Base-by-base conservation (phyloP, 805 yeast species). In the Monosporozyma servazzii region DNA sequence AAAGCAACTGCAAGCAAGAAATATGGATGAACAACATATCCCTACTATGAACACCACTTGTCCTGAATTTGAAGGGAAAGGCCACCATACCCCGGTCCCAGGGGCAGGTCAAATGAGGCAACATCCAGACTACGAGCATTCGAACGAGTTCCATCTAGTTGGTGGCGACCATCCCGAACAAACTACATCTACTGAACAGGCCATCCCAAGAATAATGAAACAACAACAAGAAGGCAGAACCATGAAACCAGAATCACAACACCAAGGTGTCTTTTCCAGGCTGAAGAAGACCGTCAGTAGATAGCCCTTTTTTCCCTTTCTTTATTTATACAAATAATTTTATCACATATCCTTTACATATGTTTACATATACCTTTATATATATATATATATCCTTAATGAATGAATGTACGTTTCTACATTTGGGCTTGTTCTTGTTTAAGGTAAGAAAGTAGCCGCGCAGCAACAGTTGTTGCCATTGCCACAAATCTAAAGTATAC, bases 51-150 rank as follows among this genome's bases (percentile, higher is more conserved):
- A 56, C n/a, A 54, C 58, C 4, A 40, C 56, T 1, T 23, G 47
- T 13, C 53, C 52, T 2, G 48, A 45, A 5, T 56, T 56, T 47
- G 54, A 49, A 6, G 54, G 53, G 2, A 31, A 21, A n/a, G 50
- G 39, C 2, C 54, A 50, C 20, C 54, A 46, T 27, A 52, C 56
- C 1, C 56, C 59, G 3, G 29, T 55, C 9, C 58, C 58, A 20
- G 59, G 59, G 21, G 51, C 58, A 15, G 59, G 59, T 4, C 33
- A n/a, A 9, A 39, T 52, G 13, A 39, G 46, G n/a, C 8, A 25
- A 10, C 23, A 27, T 25, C 45, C 53, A 3, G 10, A 29, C 4
- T 45, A 47, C 9, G 53, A 53, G 25, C 49, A 53, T 23, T n/a
- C 49, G 3, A 37, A 23, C 1, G 18, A 51, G 6, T 56, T 54